phyloP scores from a whole-genome alignment of 768 basidiomycete species.

The Suillus occidentalis region DNA sequence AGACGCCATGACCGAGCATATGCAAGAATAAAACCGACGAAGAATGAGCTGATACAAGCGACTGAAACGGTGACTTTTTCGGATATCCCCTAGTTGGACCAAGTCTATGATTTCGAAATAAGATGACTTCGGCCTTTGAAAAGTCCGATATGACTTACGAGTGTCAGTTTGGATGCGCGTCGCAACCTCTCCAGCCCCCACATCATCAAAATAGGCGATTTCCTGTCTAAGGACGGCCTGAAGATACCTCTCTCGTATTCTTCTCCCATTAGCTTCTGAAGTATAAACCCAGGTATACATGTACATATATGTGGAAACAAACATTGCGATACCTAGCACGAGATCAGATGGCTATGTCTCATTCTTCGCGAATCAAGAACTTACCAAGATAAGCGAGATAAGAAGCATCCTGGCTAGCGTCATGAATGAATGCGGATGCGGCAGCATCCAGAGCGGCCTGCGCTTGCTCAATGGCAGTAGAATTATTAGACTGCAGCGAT shows the following conservation, averaged over 20 bases:
- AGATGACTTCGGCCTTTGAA: neutral
- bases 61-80: slow-evolving; percentile 48
- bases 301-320: slow-evolving; percentile 42
- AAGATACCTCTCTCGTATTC: slow-evolving; percentile 52
- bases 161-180: slow-evolving; percentile 41
- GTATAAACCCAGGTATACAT: slow-evolving; percentile 36
- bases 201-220: slow-evolving; percentile 44
- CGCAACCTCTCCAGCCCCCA: slow-evolving; percentile 59
- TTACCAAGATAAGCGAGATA: slow-evolving; percentile 38
- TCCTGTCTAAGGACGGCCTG: slow-evolving; percentile 48
- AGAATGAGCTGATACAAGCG: slow-evolving; percentile 42
- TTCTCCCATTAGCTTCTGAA: slow-evolving; percentile 47
- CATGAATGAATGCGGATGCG: slow-evolving; percentile 22
- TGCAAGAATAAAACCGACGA: slow-evolving; percentile 47
- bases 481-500: slow-evolving; percentile 14
- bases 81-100: slow-evolving; percentile 53
- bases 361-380: slow-evolving; percentile 21
- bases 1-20: slow-evolving; percentile 45
- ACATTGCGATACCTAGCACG: slow-evolving; percentile 44
- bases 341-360: slow-evolving; percentile 1
- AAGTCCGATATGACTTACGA: slow-evolving; percentile 15
- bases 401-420: slow-evolving; percentile 36
- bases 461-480: slow-evolving; percentile 4
- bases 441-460: slow-evolving; percentile 16
- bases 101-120: slow-evolving; percentile 26